Evolutionary conservation across 225 moss, liverwort and hornwort genomes (phyloP), one percentile per base, ranked within the genome.

Genomic region (Pseudoscleropodium purum): DNA sequence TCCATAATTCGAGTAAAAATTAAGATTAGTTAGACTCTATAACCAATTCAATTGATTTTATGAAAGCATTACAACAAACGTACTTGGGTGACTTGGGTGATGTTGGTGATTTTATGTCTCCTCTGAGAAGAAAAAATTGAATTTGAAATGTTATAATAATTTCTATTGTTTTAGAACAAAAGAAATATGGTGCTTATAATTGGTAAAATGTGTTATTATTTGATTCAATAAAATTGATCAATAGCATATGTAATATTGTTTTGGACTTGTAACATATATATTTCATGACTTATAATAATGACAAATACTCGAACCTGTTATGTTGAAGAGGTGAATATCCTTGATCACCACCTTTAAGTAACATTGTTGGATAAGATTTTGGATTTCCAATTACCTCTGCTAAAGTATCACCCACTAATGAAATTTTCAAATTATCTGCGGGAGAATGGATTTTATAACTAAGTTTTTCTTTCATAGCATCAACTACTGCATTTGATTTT

Each of bases 361-460:
- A 49, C 80, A 89, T 89, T 15, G 59, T 0, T 39, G 80, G 61
- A 74, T 54, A n/a, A 25, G 62, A 43, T 39, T 56, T 86, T 87
- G 84, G 73, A 74, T 84, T 83, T 51, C 33, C 72, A 29, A 89
- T 54, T 26, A 74, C 75, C 5, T 91, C 51, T 25, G 41, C 66
- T 79, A 89, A 83, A 63, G 66, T 87, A 47, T 89, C 89, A 33
- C 75, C 75, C 0, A 89, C 64, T 43, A 91, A 26, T 66, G 79
- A 84, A 37, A 91, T 75, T 74, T 81, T 91, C 12, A 91, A 51
- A 74, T 91, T 91, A 14, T 91, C 89, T 10, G 36, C 59, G 0
- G 84, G 89, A 79, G 91, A 91, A 18, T 84, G 66, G 4, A 89
- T 89, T 80, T 89, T 87, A 24, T 89, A 91, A 49, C 91, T 84